These are phyloP conservation scores for Cladophialophora carrionii DNA, from an alignment of 2,329 filamentous ascomycete genomes.

Conservation along the genomic window DNA sequence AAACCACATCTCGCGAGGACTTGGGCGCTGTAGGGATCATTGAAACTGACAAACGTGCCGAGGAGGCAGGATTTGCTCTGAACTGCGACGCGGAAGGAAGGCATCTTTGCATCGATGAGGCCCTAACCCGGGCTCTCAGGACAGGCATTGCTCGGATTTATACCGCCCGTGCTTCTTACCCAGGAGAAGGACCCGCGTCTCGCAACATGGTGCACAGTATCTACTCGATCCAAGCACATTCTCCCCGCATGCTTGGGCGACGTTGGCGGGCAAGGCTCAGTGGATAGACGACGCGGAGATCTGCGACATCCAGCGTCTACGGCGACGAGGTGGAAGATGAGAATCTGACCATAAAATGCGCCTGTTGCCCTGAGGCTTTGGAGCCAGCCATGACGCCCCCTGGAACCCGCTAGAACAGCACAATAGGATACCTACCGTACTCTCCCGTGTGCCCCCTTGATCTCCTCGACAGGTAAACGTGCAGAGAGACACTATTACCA, in stretches of 20 bases:
- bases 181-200: neutral
- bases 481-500: constrained; percentile 8
- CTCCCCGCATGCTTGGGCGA: neutral
- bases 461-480: neutral
- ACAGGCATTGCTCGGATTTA: neutral
- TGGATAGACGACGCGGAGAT: constrained; percentile 6
- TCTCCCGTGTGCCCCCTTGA: neutral
- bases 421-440: neutral
- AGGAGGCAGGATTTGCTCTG: neutral
- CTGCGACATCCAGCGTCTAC: neutral
- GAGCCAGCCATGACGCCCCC: neutral
- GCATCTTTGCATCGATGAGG: constrained; percentile 7
- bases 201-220: neutral
- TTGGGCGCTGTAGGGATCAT: constrained; percentile 18
- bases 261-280: constrained; percentile 7
- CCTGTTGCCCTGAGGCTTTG: neutral
- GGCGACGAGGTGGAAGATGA: neutral
- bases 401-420: neutral
- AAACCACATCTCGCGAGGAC: constrained; percentile 52
- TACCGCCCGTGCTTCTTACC: neutral
- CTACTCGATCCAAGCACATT: neutral
- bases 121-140: neutral
- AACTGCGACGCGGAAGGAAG: constrained; percentile 8
- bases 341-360: constrained; percentile 1
- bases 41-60: constrained; percentile 22